A percentile compares a stretch with the other conserved stretches of the same genome.
These are phyloP conservation scores for Nicotiana noctiflora DNA, from an alignment of 257 asterid genomes.

Conservation along the genomic window DNA sequence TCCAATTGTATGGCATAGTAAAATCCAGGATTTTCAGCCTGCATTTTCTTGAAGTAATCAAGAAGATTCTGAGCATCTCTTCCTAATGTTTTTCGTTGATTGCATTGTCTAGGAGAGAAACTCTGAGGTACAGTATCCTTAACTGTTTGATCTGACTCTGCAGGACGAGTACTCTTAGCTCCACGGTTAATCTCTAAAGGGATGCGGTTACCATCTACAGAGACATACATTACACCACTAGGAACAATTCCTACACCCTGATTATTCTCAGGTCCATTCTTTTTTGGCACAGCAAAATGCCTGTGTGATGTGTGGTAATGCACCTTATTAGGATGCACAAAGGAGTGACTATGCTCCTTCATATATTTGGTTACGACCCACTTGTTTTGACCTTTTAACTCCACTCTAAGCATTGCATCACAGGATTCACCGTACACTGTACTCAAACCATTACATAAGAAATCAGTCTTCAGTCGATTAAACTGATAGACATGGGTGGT, in stretches of 20 bases:
- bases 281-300: constrained; percentile 47
- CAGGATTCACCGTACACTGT: constrained; percentile 52
- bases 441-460: constrained; percentile 49
- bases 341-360: constrained; percentile 58
- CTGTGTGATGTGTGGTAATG: constrained; percentile 48
- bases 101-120: constrained; percentile 30
- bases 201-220: constrained; percentile 48
- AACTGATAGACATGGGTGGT: constrained; percentile 27
- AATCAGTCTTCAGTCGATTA: constrained; percentile 36
- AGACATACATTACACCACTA: constrained; percentile 70
- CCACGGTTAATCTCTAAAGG: constrained; percentile 35
- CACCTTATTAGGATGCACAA: constrained; percentile 34
- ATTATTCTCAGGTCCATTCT: constrained; percentile 34
- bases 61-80: constrained; percentile 84
- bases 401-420: constrained; percentile 68
- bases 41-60: constrained; percentile 87
- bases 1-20: constrained; percentile 91
- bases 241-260: constrained; percentile 48
- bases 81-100: constrained; percentile 52
- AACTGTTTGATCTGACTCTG: constrained; percentile 29
- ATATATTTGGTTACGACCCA: constrained; percentile 68
- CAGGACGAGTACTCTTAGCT: constrained; percentile 30
- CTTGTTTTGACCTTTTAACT: constrained; percentile 38
- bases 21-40: constrained; percentile 90
- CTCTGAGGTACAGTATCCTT: constrained; percentile 26